Base-by-base conservation (phyloP, 1,284 basidiomycete genomes). In the Cryptococcus sp. region DNA sequence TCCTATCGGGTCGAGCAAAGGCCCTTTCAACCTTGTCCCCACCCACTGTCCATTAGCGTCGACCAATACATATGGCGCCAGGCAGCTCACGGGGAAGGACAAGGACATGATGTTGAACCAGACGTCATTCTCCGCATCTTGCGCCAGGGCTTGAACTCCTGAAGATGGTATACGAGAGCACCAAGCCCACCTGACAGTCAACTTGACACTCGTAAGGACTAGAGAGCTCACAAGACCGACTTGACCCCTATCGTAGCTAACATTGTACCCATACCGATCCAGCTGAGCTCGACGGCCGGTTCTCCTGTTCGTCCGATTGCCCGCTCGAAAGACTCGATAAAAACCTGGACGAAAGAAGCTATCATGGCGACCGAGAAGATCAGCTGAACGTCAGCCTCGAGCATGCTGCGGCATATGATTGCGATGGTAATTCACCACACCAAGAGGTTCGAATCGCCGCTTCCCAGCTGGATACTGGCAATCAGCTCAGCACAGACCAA, bases 351-450 rank as follows among this genome's bases (percentile, higher is more conserved):
- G 49, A 76, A 77, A 2, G 72, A 76, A 0, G 76, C 71, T 42
- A 79, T 78, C 78, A 80, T 80, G 32, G 76, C 73, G n/a, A 80
- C 78, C n/a, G 75, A 74, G 57, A 80, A 80, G 51, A 79, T 65
- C 48, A 74, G 65, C 69, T 71, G 47, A 4, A 5, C 4, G 16
- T 38, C 28, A 43, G 33, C 10, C n/a, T n/a, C n/a, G n/a, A 26
- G n/a, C 25, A 31, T 37, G 19, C 9, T 3, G n/a, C n/a, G 16
- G 21, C 7, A 21, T 2, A 6, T 6, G 12, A 14, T 14, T 9
- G 38, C 9, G 25, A 21, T 11, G 11, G 18, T 23, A 22, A 31
- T 14, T 14, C 25, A 72, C 66, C 43, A 73, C 68, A 16, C 75
- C 76, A 11, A 76, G 62, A 5, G 75, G 75, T 56, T 77, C 76